Conservation (phyloP, 257 asterid species). For the Oldenlandia corymbosa region DNA sequence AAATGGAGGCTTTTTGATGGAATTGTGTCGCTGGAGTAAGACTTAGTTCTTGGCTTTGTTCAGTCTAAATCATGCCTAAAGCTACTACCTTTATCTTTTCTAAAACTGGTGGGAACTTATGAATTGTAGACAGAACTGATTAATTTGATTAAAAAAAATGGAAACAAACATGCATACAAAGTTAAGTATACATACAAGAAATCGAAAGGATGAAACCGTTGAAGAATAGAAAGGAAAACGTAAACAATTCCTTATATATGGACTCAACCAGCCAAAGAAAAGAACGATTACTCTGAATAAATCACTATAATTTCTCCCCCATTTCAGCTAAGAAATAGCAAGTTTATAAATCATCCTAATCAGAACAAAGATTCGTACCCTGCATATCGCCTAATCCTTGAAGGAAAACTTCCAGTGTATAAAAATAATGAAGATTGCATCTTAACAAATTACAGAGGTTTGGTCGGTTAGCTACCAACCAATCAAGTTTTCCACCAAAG, state of each 20-base stretch:
- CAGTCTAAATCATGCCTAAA: too few species aligned
- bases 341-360: neutral
- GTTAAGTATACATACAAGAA: too few species aligned
- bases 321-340: neutral
- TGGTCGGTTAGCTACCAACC: neutral
- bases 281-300: neutral
- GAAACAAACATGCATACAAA: too few species aligned
- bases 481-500: neutral
- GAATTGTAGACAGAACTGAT: too few species aligned
- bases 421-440: neutral
- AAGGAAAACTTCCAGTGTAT: neutral
- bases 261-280: neutral
- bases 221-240: too few species aligned
- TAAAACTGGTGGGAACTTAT: too few species aligned
- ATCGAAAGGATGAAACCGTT: too few species aligned
- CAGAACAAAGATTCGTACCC: neutral
- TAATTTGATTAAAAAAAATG: too few species aligned
- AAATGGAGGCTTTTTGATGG: too few species aligned
- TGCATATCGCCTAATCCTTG: conserved; percentile 4
- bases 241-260: neutral
- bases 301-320: neutral
- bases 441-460: neutral
- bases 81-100: too few species aligned
- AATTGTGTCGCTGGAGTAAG: too few species aligned
- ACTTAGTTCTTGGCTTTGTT: too few species aligned